Conservation (phyloP, 441 rosid species). For the Syzygium malaccense region DNA sequence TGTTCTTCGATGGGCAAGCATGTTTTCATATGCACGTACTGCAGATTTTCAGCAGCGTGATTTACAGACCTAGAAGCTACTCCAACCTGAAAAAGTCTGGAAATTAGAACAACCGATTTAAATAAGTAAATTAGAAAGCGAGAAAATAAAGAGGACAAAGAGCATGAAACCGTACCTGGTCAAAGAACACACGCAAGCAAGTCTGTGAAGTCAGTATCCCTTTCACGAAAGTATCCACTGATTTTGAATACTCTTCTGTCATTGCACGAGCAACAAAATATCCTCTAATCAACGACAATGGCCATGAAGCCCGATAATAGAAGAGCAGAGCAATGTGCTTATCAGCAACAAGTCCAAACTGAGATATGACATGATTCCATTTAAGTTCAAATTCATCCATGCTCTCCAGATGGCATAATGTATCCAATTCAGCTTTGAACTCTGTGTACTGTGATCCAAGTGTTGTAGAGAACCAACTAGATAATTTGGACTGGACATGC, state of each 20-base stretch:
- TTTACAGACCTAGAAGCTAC: constrained; percentile 36
- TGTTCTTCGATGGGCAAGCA: constrained; percentile 87
- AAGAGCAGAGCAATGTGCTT: constrained; percentile 68
- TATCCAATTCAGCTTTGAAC: constrained; percentile 67
- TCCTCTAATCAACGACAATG: constrained; percentile 48
- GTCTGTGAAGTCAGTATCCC: constrained; percentile 46
- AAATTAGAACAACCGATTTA: constrained; percentile 5
- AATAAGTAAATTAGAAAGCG: not conserved
- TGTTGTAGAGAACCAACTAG: constrained; percentile 70
- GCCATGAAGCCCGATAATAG: constrained; percentile 59
- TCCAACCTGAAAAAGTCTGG: constrained; percentile 37
- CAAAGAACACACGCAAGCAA: constrained; percentile 64
- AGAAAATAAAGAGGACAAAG: not conserved
- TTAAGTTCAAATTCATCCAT: constrained; percentile 75
- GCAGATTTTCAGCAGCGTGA: constrained; percentile 28
- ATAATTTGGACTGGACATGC: constrained; percentile 58
- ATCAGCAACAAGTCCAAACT: constrained; percentile 68
- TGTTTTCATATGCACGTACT: constrained; percentile 48
- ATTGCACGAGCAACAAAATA: constrained; percentile 62
- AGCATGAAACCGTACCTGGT: constrained; percentile 45
- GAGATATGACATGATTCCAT: constrained; percentile 66
- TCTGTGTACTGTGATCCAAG: constrained; percentile 71
- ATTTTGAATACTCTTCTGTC: constrained; percentile 54
- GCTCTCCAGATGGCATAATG: constrained; percentile 43
- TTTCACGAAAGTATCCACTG: constrained; percentile 51